A percentile compares a stretch with the other conserved stretches of the same genome.
These are phyloP conservation scores for Penicillium salamii DNA, from an alignment of 495 filamentous ascomycete genomes.

Conservation along the genomic window DNA sequence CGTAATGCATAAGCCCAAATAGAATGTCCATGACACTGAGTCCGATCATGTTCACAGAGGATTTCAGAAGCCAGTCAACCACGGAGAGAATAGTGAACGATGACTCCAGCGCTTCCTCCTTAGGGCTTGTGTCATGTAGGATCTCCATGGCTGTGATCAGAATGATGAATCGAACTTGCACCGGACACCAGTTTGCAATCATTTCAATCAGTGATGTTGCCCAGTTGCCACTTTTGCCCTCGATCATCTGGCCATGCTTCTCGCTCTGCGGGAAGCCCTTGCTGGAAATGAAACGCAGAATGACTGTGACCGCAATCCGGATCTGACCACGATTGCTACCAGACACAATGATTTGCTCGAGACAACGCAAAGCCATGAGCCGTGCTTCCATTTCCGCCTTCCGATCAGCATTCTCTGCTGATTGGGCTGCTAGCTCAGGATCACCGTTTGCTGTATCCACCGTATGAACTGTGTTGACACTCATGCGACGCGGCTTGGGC, in stretches of 20 bases:
- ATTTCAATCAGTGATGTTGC: conserved; percentile 74
- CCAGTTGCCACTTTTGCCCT: conserved; percentile 59
- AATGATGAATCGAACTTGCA: conserved; percentile 87
- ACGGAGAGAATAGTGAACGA: conserved; percentile 71
- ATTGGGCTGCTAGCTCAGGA: conserved; percentile 66
- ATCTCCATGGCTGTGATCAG: conserved; percentile 75
- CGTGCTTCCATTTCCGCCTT: conserved; percentile 84
- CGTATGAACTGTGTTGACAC: conserved; percentile 73
- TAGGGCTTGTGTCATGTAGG: conserved; percentile 59
- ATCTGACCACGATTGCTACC: conserved; percentile 73
- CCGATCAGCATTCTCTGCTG: conserved; percentile 78
- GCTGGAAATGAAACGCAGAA: conserved; percentile 68
- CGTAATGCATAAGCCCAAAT: conserved; percentile 75
- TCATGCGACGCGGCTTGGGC: conserved; percentile 61
- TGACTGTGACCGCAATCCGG: conserved; percentile 63
- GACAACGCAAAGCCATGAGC: conserved; percentile 73
- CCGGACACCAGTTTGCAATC: conserved; percentile 78
- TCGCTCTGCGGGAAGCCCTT: conserved; percentile 41
- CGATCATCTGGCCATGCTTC: conserved; percentile 22
- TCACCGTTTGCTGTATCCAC: conserved; percentile 65
- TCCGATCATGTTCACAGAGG: conserved; percentile 87
- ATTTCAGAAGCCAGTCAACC: conserved; percentile 76
- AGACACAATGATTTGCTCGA: conserved; percentile 74
- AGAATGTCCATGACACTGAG: conserved; percentile 91
- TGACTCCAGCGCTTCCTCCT: conserved; percentile 62